Conservation (phyloP, 202 grass and related monocot genomes). For the Musa balbisiana region DNA sequence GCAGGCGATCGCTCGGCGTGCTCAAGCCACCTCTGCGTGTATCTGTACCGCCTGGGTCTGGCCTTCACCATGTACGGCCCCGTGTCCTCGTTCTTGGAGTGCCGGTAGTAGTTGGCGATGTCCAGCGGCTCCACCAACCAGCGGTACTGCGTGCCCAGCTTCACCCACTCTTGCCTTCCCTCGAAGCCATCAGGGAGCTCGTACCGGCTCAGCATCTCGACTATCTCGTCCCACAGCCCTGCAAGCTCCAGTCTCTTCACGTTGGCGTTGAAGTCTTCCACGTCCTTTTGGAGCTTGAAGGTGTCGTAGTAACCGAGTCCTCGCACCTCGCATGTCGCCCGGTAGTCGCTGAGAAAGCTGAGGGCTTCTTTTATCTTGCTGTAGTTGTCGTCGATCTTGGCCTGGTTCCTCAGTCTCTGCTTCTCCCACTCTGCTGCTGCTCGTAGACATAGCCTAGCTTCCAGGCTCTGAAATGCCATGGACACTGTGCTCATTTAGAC, state of each 20-base stretch:
- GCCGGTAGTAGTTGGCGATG: slow-evolving; percentile 95
- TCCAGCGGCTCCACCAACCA: slow-evolving; percentile 81
- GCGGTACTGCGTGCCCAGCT: slow-evolving; percentile 61
- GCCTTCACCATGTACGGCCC: slow-evolving; percentile 76
- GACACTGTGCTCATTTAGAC: background rate
- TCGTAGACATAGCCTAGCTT: slow-evolving; percentile 52
- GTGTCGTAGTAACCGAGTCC: slow-evolving; percentile 73
- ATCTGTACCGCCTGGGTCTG: slow-evolving; percentile 61
- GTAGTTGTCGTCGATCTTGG: slow-evolving; percentile 49
- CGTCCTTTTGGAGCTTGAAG: slow-evolving; percentile 77
- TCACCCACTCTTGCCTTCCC: slow-evolving; percentile 57
- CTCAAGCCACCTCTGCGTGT: slow-evolving; percentile 86
- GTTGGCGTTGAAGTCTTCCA: slow-evolving; percentile 82
- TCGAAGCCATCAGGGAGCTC: slow-evolving; percentile 77
- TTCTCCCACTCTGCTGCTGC: slow-evolving; percentile 80
- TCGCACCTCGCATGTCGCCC: slow-evolving; percentile 44
- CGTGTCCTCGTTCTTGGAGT: slow-evolving; percentile 92
- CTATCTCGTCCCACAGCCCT: slow-evolving; percentile 92
- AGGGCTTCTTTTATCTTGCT: slow-evolving; percentile 67
- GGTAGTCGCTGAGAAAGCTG: slow-evolving; percentile 51
- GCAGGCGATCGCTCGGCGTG: slow-evolving; percentile 37
- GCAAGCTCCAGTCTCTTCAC: slow-evolving; percentile 68
- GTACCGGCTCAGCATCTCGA: slow-evolving; percentile 78
- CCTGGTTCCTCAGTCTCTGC: slow-evolving; percentile 78
- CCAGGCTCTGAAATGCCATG: slow-evolving; percentile 53